These are phyloP conservation scores for Rutstroemia sp. DNA, from an alignment of 2,329 filamentous ascomycete genomes.

Conservation along the genomic window DNA sequence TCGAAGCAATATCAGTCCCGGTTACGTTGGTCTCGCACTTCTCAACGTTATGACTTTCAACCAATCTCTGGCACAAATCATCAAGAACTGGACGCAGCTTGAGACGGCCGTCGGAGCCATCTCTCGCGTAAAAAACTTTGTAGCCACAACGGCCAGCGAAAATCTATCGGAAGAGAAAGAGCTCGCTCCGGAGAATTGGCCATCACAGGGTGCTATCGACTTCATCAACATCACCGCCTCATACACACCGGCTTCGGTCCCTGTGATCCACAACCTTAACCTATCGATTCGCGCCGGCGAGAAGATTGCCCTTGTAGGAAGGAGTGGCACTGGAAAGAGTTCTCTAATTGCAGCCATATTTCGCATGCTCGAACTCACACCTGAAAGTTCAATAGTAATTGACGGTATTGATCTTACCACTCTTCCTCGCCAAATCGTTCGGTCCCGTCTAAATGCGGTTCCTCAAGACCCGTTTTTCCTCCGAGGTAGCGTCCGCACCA, in stretches of 20 bases:
- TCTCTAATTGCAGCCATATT: conserved; percentile 41
- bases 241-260: conserved; percentile 21
- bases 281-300: conserved; percentile 45
- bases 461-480: conserved; percentile 46
- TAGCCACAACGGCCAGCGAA: conserved; percentile 13
- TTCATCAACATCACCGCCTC: conserved; percentile 28
- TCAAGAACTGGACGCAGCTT: conserved; percentile 23
- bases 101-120: conserved; percentile 26
- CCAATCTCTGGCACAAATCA: conserved; percentile 16
- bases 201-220: conserved; percentile 26
- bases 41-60: conserved; percentile 26
- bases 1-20: conserved; percentile 21
- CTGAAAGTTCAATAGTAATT: conserved; percentile 35
- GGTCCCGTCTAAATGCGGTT: conserved; percentile 34
- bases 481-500: conserved; percentile 39
- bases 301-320: conserved; percentile 42
- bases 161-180: conserved; percentile 13
- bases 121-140: conserved; percentile 17
- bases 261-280: conserved; percentile 28
- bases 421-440: conserved; percentile 37
- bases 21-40: conserved; percentile 27
- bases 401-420: conserved; percentile 40
- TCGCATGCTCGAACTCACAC: conserved; percentile 38
- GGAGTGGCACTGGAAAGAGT: conserved; percentile 36
- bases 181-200: conserved; percentile 18